Evolutionary conservation across 2,329 filamentous ascomycete genomes (phyloP), one percentile per base, ranked within the genome.

Genomic region (Monosporascus sp.): DNA sequence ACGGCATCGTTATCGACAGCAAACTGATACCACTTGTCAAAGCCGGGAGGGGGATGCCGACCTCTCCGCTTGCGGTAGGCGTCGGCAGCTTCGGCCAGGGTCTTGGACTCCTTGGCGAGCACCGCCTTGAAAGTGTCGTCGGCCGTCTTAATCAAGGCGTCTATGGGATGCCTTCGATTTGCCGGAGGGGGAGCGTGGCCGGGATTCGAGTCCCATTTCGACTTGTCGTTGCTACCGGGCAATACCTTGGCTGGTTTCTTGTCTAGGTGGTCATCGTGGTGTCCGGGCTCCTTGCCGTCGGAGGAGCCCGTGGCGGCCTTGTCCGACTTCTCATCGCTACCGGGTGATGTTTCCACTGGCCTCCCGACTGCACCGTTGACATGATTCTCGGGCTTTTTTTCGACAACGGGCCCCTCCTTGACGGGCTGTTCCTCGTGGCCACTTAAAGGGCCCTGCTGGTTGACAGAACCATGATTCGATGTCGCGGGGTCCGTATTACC

Each of bases 31-130:
- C 76, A 78, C 46, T 68, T 67, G 48, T 77, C 72, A 58, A 78
- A 79, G 4, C 74, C 75, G 0, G 76, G 76, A 6, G 76, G 76
- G 1, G 76, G 76, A 54, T 78, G 76, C 22, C 76, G 69, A n/a
- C 76, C 77, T 43, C 76, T 72, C 37, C 70, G 71, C 48, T 68
- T 62, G 52, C 76, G 71, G 58, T 79, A 79, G 7, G 67, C 70
- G 45, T 70, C 67, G 1, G 79, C 78, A 1, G 78, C 76, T 27
- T 71, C 63, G 5, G 68, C 64, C 27, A 82, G 67, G 16, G 73
- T 74, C 35, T 67, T 68, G 6, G 72, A 71, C 55, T 74, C 70
- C 57, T 73, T 74, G 27, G 65, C 61, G 38, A 79, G 60, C 17
- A 76, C 54, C 14, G 63, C 63, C 3, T 72, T 63, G 51, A 76